Evolutionary conservation across 495 filamentous ascomycete species (phyloP).

Genomic region (Xeromyces bisporus): DNA sequence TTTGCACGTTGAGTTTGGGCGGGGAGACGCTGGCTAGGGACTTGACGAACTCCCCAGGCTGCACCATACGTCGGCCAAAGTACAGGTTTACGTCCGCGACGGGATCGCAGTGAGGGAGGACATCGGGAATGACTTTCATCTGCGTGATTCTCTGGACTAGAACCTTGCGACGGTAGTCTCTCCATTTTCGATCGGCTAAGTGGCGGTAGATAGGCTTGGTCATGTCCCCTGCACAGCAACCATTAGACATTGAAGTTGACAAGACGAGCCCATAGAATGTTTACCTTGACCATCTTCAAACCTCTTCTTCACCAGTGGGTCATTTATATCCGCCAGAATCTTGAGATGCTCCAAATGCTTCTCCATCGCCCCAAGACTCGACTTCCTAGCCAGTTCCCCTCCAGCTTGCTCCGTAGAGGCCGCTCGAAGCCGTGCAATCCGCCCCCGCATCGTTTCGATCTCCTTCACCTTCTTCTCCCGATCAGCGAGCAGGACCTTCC

Average conservation of each 20-base stretch:
- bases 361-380: constrained; percentile 50
- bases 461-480: constrained; percentile 60
- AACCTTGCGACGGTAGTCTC: constrained; percentile 54
- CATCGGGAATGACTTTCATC: constrained; percentile 80
- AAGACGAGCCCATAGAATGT: constrained; percentile 8
- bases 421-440: constrained; percentile 42
- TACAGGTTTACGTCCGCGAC: constrained; percentile 58
- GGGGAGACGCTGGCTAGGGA: constrained; percentile 47
- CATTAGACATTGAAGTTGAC: not conserved
- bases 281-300: constrained; percentile 87
- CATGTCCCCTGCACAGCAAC: constrained; percentile 58
- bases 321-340: constrained; percentile 87
- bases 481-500: constrained; percentile 64
- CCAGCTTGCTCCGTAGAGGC: constrained; percentile 40
- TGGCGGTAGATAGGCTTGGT: constrained; percentile 90
- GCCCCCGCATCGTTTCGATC: constrained; percentile 40
- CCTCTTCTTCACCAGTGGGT: constrained; percentile 80
- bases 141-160: constrained; percentile 76
- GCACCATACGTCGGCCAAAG: constrained; percentile 49
- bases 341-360: constrained; percentile 64
- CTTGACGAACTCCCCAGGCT: constrained; percentile 64
- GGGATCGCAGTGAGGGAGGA: constrained; percentile 73
- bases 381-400: constrained; percentile 44
- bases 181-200: constrained; percentile 78
- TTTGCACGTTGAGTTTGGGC: constrained; percentile 64